Evolutionary conservation across 495 filamentous ascomycete species (phyloP), one percentile per base, ranked within the genome.

Genomic region (Aspergillus conjunctus): DNA sequence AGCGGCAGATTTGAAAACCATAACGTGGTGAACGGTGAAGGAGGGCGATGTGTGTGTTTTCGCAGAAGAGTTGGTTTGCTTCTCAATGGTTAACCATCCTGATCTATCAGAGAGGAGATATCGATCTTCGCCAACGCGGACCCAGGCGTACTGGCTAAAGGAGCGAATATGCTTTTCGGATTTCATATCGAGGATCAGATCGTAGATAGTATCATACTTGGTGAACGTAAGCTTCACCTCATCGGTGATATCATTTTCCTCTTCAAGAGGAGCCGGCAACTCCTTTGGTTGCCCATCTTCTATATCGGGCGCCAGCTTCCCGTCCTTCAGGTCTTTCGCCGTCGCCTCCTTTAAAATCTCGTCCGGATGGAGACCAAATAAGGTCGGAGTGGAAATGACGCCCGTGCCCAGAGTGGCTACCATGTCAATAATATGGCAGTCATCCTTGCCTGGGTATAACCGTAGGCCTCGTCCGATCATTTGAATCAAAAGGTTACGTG

Each of bases 361-460:
- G n/a, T 82, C 79, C 0, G 94, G 93, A 71, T 98, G 91, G 4
- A 99, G 82, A 1, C 94, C 94, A 63, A 99, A 97, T 9, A 99
- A 77, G 0, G 94, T 97, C 1, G 94, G 95, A 0, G 89, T 91
- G 12, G 92, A 93, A 1, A 96, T 79, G 53, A 99, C 88, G 0
- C 95, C 94, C 0, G 86, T 87, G 55, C 84, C 81, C 14, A 98
- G 77, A 12, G 85, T 88, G 0, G 91, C 86, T 1, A 98, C 94
- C 91, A 99, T 93, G 71, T 99, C 94, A 62, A 99, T 94, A 49
- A 99, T 79, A 71, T 97, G 94, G 64, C 94, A 99, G 66, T 98
- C 85, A 43, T 87, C 71, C 69, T 99, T 99, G 1, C 82, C 89
- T 3, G 88, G 79, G 67, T 88, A 81, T 32, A 97, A 74, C 34